Conservation (phyloP, 805 yeast species). For the Ogataea pilisensis region DNA sequence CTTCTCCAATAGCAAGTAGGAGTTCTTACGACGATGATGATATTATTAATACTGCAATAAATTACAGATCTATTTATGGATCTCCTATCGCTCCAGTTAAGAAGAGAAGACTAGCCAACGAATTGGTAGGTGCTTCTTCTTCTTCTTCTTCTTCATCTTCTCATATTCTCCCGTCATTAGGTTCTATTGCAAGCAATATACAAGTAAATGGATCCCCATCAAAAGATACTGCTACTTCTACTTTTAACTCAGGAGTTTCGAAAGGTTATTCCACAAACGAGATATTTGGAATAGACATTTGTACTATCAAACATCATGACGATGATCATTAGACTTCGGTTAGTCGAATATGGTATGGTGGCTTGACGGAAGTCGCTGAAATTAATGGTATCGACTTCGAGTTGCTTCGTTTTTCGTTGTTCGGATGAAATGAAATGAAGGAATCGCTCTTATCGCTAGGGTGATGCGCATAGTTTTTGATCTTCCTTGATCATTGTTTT, state of each 20-base stretch:
- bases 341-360: too few relatives aligned
- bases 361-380: too few relatives aligned
- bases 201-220: neutral
- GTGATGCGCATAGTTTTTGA: too few relatives aligned
- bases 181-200: too few relatives aligned
- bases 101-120: constrained; percentile 15
- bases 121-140: constrained; percentile 3
- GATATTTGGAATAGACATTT: constrained; percentile 55
- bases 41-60: constrained; percentile 10
- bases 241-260: constrained; percentile 5
- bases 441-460: too few relatives aligned
- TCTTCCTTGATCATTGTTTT: too few relatives aligned
- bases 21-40: constrained; percentile 20
- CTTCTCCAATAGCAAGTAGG: constrained; percentile 38
- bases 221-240: neutral
- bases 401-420: too few relatives aligned
- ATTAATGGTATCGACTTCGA: too few relatives aligned
- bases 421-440: too few relatives aligned
- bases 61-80: constrained; percentile 29
- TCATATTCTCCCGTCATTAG: too few relatives aligned
- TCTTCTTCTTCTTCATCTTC: constrained; percentile 1
- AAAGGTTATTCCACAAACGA: constrained; percentile 38
- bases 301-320: constrained; percentile 32
- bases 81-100: constrained; percentile 31
- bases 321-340: constrained; percentile 21